Evolutionary conservation across 257 asterid species (phyloP).

Genomic region (Rehmannia glutinosa): DNA sequence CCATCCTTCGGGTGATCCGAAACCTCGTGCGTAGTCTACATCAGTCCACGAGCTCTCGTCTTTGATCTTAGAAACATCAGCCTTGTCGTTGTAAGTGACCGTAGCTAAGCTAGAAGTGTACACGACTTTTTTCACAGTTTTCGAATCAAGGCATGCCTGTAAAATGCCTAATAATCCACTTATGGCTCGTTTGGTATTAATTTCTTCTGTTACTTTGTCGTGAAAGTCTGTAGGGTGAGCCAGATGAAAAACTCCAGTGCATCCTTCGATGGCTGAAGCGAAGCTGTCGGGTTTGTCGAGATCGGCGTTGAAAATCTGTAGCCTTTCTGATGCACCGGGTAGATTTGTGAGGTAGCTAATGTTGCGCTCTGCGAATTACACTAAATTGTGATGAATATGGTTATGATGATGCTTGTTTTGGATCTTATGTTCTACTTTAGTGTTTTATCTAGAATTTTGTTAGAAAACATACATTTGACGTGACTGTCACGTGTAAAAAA

Average conservation of each 20-base stretch:
- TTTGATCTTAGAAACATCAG: slow-evolving; percentile 1
- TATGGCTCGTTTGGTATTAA: slow-evolving; percentile 5
- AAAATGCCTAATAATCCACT: slow-evolving; percentile 31
- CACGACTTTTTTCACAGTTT: background rate
- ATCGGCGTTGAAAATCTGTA: slow-evolving; percentile 43
- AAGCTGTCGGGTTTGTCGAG: slow-evolving; percentile 36
- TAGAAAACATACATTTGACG: no score
- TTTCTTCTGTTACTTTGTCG: slow-evolving; percentile 36
- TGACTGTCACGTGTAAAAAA: no score
- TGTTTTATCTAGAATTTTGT: no score
- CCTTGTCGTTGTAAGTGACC: background rate
- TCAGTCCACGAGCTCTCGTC: slow-evolving; percentile 40
- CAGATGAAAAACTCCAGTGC: slow-evolving; percentile 45
- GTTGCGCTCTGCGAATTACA: slow-evolving; percentile 27
- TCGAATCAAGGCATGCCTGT: slow-evolving; percentile 4
- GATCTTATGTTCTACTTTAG: background rate
- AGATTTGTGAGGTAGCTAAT: slow-evolving; percentile 43
- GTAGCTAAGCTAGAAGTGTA: slow-evolving; percentile 12
- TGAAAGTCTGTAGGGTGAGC: slow-evolving; percentile 50
- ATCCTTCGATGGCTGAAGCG: slow-evolving; percentile 39
- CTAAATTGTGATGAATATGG: no score
- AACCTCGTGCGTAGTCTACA: slow-evolving; percentile 8
- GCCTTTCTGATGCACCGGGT: slow-evolving; percentile 40
- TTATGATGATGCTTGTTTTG: no score
- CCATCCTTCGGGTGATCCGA: background rate